Conservation (phyloP, 208 protist species). For the Acanthamoeba lugdunensis region DNA sequence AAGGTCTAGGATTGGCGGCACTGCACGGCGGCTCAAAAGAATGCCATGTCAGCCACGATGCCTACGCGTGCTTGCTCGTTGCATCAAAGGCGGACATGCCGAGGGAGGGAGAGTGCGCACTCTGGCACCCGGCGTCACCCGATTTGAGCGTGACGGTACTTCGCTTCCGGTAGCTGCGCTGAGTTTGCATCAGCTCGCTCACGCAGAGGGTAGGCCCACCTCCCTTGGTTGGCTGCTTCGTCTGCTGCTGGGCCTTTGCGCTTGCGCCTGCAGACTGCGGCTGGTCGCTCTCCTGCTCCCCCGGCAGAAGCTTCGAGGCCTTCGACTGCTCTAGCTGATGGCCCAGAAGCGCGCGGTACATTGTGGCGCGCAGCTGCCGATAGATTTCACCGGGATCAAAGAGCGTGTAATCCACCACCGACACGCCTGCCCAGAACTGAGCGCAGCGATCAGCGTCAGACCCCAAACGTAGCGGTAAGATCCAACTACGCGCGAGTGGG, state of each 20-base stretch:
- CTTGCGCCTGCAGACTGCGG: not conserved
- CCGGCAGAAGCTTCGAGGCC: not conserved
- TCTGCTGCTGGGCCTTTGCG: not conserved
- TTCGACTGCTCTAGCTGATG: not conserved
- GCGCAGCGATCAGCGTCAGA: not conserved
- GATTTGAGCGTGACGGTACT: not conserved
- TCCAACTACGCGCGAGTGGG: not conserved
- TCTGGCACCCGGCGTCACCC: not conserved
- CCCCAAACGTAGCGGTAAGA: not conserved
- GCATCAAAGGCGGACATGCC: not conserved
- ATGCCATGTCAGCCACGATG: not conserved
- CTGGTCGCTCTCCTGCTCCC: not conserved
- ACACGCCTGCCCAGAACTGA: not conserved
- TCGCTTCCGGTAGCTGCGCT: slow-evolving; percentile 16
- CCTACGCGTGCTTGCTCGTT: not conserved
- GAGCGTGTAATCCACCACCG: not conserved
- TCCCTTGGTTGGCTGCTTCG: not conserved
- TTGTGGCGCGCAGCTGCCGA: not conserved
- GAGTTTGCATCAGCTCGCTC: slow-evolving; percentile 30
- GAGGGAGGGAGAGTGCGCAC: not conserved
- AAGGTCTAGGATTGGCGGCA: not conserved
- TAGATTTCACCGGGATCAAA: not conserved
- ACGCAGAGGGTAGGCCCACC: not conserved
- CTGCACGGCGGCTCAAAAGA: not conserved
- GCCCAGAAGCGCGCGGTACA: not conserved